Conservation (phyloP, 1,284 basidiomycete species). For the Coriolopsis trogii region DNA sequence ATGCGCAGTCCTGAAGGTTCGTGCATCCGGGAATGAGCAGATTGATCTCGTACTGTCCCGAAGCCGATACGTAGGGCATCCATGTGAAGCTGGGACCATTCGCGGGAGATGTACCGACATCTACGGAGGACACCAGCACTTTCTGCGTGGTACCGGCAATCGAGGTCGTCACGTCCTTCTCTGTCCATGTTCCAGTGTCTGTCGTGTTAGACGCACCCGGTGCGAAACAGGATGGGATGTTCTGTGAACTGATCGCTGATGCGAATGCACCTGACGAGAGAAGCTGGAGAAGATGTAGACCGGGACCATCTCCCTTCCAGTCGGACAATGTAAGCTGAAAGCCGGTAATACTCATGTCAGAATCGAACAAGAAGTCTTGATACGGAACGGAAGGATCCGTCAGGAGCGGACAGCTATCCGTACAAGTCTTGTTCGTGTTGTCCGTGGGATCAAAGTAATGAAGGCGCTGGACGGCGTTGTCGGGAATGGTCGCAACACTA, state of each 20-base stretch:
- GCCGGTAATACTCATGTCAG: slow-evolving; percentile 71
- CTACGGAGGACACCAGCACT: slow-evolving; percentile 72
- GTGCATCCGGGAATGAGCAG: slow-evolving; percentile 88
- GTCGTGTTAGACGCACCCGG: slow-evolving; percentile 67
- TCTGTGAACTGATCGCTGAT: slow-evolving; percentile 63
- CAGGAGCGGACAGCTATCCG: slow-evolving; percentile 73
- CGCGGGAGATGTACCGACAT: slow-evolving; percentile 62
- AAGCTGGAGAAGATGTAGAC: slow-evolving; percentile 87
- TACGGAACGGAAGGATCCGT: slow-evolving; percentile 76
- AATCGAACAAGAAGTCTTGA: slow-evolving; percentile 86
- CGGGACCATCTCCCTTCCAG: slow-evolving; percentile 80
- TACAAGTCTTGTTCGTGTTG: slow-evolving; percentile 74
- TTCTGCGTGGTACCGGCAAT: slow-evolving; percentile 82
- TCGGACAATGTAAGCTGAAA: slow-evolving; percentile 80
- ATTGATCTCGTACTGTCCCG: slow-evolving; percentile 86
- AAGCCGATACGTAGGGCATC: slow-evolving; percentile 87
- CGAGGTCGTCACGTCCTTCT: slow-evolving; percentile 62
- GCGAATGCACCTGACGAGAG: slow-evolving; percentile 91
- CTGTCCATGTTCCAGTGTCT: slow-evolving; percentile 71
- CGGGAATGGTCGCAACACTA: slow-evolving; percentile 85
- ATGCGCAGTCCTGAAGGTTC: slow-evolving; percentile 77
- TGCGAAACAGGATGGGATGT: slow-evolving; percentile 75
- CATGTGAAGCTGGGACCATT: slow-evolving; percentile 82
- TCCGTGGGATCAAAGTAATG: slow-evolving; percentile 80
- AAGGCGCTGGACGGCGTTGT: slow-evolving; percentile 80